A percentile compares a stretch with the other conserved stretches of the same genome.
Evolutionary conservation across 2,329 filamentous ascomycete species (phyloP).

Genomic region (Gaeumannomyces sp.): DNA sequence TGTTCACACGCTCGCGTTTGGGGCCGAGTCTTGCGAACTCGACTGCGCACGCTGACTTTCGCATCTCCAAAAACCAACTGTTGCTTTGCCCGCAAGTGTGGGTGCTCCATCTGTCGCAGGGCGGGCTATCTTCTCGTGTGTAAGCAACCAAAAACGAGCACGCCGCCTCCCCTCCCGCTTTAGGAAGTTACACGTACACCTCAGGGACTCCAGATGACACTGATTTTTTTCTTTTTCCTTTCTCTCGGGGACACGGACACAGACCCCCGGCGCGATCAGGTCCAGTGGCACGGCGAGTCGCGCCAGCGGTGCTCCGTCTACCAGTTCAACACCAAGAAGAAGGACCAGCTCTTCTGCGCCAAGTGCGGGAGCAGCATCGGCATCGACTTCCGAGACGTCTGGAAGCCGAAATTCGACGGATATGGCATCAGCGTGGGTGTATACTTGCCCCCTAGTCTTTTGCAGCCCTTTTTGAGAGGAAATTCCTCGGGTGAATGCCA

Average conservation of each 20-base stretch:
- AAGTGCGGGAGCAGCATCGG: conserved; percentile 40
- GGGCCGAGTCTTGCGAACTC: no score
- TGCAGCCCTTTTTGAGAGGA: background rate
- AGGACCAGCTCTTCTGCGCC: conserved; percentile 43
- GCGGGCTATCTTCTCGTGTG: conserved; percentile 46
- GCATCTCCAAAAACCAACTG: no score
- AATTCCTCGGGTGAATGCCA: no score
- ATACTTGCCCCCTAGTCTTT: background rate
- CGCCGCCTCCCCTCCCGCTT: no score
- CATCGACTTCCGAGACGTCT: conserved; percentile 35
- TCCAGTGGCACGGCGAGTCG: conserved; percentile 37
- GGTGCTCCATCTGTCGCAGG: conserved; percentile 47
- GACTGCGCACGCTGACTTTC: no score
- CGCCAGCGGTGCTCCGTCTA: conserved; percentile 29
- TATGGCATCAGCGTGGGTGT: conserved; percentile 39
- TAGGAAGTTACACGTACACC: no score
- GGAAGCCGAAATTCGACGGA: conserved; percentile 18
- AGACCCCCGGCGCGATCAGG: conserved; percentile 34
- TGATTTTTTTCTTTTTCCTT: no score
- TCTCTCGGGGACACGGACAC: background rate
- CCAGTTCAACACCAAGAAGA: conserved; percentile 40
- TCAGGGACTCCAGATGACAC: no score
- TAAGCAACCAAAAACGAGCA: conserved; percentile 19
- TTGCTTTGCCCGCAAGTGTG: conserved; percentile 30
- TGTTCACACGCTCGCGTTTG: no score